These are phyloP conservation scores for Podospora didyma DNA, from an alignment of 495 filamentous ascomycete species.

Conservation along the genomic window DNA sequence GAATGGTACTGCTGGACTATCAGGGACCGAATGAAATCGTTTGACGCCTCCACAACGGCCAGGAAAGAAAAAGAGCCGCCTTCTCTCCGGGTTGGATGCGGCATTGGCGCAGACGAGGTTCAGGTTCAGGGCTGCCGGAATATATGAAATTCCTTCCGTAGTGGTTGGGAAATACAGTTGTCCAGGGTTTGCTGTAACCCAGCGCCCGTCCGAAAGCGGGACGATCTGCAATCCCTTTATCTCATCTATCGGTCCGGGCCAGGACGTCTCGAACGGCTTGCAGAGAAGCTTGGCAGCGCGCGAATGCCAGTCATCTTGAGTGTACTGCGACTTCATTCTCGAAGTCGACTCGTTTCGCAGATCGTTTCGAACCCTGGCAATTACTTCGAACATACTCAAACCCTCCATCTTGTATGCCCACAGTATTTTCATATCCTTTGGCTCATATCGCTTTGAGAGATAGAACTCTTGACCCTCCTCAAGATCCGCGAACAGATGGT, in stretches of 20 bases:
- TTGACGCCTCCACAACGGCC: slow-evolving; percentile 10
- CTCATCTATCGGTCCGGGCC: not conserved
- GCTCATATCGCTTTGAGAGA: slow-evolving; percentile 9
- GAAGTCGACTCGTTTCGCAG: slow-evolving; percentile 1
- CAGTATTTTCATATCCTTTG: not conserved
- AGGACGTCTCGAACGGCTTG: not conserved
- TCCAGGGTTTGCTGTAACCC: not conserved
- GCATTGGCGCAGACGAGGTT: slow-evolving; percentile 13
- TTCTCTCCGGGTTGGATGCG: slow-evolving; percentile 10
- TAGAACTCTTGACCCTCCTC: not conserved
- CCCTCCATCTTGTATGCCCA: not conserved
- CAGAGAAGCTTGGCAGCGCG: slow-evolving; percentile 6
- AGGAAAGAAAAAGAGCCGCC: slow-evolving; percentile 22
- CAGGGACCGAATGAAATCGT: not conserved
- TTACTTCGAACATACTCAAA: not conserved
- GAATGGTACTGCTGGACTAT: not conserved
- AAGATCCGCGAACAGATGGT: slow-evolving; percentile 20
- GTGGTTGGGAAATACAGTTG: slow-evolving; percentile 4
- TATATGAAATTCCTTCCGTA: not conserved
- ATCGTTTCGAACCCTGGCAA: slow-evolving; percentile 8
- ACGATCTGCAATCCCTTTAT: not conserved
- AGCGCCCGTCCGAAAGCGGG: slow-evolving; percentile 1
- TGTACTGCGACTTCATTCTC: slow-evolving; percentile 5
- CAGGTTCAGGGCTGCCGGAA: slow-evolving; percentile 20
- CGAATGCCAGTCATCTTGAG: slow-evolving; percentile 16